These are phyloP conservation scores for Dissoconium aciculare DNA, from an alignment of 2,329 filamentous ascomycete genomes.

Conservation along the genomic window DNA sequence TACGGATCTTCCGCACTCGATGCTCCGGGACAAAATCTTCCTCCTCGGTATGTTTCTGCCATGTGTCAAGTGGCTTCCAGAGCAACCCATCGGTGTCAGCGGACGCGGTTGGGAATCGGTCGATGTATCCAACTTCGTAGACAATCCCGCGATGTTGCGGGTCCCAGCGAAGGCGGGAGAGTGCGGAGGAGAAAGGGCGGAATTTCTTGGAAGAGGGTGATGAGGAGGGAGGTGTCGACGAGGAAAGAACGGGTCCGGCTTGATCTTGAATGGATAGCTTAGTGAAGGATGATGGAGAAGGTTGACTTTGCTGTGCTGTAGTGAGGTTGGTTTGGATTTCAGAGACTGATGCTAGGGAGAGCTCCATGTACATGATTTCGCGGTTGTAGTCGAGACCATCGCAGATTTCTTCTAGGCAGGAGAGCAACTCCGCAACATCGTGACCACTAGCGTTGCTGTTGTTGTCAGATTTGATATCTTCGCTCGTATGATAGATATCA, in stretches of 20 bases:
- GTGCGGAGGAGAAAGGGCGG: slow-evolving; percentile 3
- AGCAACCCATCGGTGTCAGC: no score
- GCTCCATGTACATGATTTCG: neutral
- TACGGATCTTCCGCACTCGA: slow-evolving; percentile 37
- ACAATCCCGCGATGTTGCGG: slow-evolving; percentile 28
- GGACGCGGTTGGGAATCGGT: slow-evolving; percentile 35
- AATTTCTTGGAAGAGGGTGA: slow-evolving; percentile 5
- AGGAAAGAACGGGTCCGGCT: neutral
- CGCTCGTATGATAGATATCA: neutral
- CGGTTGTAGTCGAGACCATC: neutral
- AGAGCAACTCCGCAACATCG: neutral
- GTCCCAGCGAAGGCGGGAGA: slow-evolving; percentile 33
- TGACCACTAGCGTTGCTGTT: neutral
- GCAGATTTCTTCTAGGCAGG: neutral
- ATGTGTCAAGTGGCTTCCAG: slow-evolving; percentile 34
- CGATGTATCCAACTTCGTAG: slow-evolving; percentile 39
- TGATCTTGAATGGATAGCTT: neutral
- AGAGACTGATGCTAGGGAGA: neutral
- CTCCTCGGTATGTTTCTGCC: slow-evolving; percentile 38
- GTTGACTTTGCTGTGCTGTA: neutral
- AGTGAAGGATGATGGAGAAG: neutral
- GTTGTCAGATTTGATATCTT: slow-evolving; percentile 1
- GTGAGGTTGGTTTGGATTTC: neutral
- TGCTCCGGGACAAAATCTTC: slow-evolving; percentile 44
- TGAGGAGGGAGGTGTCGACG: no score